A percentile compares a stretch with the other conserved stretches of the same genome.
Evolutionary conservation across 2,329 filamentous ascomycete species (phyloP).

Genomic region (Xylariaceae sp.): DNA sequence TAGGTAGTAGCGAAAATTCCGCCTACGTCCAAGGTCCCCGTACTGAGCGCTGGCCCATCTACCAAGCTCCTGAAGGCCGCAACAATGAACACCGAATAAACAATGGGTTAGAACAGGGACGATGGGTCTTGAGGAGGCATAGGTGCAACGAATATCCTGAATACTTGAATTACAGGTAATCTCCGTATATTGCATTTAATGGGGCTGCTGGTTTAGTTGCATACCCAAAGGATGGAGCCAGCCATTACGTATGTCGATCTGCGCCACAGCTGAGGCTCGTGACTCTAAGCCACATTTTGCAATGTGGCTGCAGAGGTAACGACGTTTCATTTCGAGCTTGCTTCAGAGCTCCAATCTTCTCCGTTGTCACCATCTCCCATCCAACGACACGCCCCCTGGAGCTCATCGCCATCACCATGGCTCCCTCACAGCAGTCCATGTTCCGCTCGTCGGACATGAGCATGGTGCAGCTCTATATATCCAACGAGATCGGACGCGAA

Average conservation of each 20-base stretch:
- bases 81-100: too few species aligned
- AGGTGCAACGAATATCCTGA: too few species aligned
- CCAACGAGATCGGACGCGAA: slow-evolving; percentile 97
- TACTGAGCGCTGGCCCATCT: too few species aligned
- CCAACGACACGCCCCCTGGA: slow-evolving; percentile 16
- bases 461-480: slow-evolving; percentile 99
- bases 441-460: slow-evolving; percentile 99
- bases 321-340: slow-evolving; percentile 14
- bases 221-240: too few species aligned
- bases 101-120: too few species aligned
- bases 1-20: too few species aligned
- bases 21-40: too few species aligned
- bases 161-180: too few species aligned
- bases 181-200: too few species aligned
- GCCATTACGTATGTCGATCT: not conserved
- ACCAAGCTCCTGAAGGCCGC: too few species aligned
- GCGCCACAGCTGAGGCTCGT: not conserved
- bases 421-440: slow-evolving; percentile 77
- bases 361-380: slow-evolving; percentile 15
- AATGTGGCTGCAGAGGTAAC: slow-evolving; percentile 14
- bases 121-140: too few species aligned
- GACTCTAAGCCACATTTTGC: not conserved
- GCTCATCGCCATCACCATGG: slow-evolving; percentile 44
- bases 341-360: slow-evolving; percentile 11
- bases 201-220: too few species aligned